phyloP scores from a whole-genome alignment of 2,329 filamentous ascomycete genomes.

The Fusarium stilboides region DNA sequence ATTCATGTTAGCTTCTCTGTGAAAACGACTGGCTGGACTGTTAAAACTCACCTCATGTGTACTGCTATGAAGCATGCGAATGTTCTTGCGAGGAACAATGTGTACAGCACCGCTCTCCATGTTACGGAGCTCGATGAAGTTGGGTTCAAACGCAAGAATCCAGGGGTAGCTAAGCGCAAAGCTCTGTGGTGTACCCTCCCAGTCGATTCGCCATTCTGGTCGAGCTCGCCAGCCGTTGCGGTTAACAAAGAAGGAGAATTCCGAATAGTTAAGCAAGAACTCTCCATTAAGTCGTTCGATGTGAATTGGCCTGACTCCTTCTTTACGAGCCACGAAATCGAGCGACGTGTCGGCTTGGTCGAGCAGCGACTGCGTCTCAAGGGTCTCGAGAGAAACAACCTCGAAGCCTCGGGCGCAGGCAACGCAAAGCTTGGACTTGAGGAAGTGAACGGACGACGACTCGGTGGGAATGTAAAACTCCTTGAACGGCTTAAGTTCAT shows the following conservation, averaged over 20 bases:
- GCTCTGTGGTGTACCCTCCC: conserved; percentile 92
- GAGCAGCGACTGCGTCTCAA: conserved; percentile 97
- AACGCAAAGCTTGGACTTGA: conserved; percentile 96
- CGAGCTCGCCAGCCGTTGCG: conserved; percentile 96
- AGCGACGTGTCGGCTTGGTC: conserved; percentile 98
- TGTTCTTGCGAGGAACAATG: conserved; percentile 96
- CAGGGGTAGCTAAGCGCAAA: conserved; percentile 98
- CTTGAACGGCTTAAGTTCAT: conserved; percentile 96
- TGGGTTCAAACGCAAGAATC: conserved; percentile 96
- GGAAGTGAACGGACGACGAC: conserved; percentile 97
- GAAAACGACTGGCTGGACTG: no score
- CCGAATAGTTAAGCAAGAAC: conserved; percentile 97
- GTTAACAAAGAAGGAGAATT: conserved; percentile 99
- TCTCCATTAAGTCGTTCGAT: conserved; percentile 98
- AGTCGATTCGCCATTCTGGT: conserved; percentile 97
- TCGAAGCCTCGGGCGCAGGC: conserved; percentile 97
- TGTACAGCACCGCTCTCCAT: conserved; percentile 96
- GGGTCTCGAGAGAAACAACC: conserved; percentile 94
- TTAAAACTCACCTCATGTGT: conserved; percentile 84
- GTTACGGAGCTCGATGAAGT: conserved; percentile 96
- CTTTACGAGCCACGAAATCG: conserved; percentile 95
- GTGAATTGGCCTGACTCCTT: conserved; percentile 94
- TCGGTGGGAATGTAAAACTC: conserved; percentile 99
- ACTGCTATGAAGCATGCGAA: conserved; percentile 96
- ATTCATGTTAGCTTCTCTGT: conserved; percentile 26